Conservation (phyloP, 2,329 filamentous ascomycete genomes). For the Paramyrothecium roridum region DNA sequence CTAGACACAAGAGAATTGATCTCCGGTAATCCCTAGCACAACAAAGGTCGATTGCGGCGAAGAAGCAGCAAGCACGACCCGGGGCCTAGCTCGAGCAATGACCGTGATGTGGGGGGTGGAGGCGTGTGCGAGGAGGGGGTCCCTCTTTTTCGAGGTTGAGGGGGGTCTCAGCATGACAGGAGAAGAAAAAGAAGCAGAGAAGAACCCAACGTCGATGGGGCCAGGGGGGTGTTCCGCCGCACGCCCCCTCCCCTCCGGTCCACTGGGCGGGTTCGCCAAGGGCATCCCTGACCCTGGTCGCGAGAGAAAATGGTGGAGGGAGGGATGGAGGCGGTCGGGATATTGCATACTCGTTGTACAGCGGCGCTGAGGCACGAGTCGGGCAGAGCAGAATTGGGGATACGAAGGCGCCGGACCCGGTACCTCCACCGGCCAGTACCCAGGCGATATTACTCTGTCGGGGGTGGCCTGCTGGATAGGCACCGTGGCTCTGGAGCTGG, state of each 20-base stretch:
- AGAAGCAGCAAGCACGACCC: not conserved
- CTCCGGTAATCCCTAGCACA: constrained; percentile 1
- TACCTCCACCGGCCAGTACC: not conserved
- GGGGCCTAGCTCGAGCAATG: not conserved
- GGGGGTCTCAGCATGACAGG: not conserved
- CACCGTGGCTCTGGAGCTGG: not conserved
- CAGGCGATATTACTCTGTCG: not conserved
- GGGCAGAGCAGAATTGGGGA: not conserved
- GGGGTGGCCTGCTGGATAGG: not conserved
- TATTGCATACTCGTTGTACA: not conserved
- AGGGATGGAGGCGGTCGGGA: not conserved
- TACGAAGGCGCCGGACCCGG: not conserved
- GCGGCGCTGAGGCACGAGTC: not conserved
- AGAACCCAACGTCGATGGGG: not conserved
- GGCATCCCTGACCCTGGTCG: not conserved
- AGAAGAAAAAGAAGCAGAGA: not conserved
- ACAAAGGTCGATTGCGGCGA: not conserved
- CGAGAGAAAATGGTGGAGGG: not conserved
- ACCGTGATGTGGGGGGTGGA: not conserved
- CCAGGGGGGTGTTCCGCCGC: not conserved
- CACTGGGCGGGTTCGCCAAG: not conserved
- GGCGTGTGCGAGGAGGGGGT: not conserved
- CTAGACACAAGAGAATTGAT: not conserved
- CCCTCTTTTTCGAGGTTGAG: not conserved
- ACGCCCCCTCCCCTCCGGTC: not conserved